phyloP scores from a whole-genome alignment of 768 basidiomycete genomes.

The Kwoniella sp. region DNA sequence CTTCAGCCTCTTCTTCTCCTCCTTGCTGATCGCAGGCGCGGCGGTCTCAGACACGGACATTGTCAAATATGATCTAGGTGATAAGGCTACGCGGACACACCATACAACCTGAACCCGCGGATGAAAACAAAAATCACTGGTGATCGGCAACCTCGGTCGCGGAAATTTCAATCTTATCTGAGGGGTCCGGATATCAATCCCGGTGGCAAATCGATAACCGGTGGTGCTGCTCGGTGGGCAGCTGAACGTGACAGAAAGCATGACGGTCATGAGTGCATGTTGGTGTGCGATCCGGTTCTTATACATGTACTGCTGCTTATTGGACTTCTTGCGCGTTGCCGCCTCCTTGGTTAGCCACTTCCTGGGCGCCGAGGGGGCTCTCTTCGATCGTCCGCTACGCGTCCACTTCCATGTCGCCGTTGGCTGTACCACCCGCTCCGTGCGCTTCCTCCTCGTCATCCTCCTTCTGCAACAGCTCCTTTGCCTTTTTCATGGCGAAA shows the following conservation, averaged over 20 bases:
- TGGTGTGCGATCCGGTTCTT: too few relatives aligned
- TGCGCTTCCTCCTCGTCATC: slow-evolving; percentile 24
- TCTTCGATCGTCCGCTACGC: too few relatives aligned
- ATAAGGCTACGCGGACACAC: too few relatives aligned
- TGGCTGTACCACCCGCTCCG: slow-evolving; percentile 3
- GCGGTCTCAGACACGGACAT: slow-evolving; percentile 14
- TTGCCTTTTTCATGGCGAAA: slow-evolving; percentile 41
- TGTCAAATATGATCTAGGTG: neutral
- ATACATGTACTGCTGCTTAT: too few relatives aligned
- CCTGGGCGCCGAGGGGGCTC: too few relatives aligned
- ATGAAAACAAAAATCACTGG: too few relatives aligned
- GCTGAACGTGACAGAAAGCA: neutral
- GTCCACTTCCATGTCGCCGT: slow-evolving; percentile 16
- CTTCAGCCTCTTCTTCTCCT: slow-evolving; percentile 23
- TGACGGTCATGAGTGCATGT: too few relatives aligned
- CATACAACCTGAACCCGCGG: neutral
- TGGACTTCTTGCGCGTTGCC: too few relatives aligned
- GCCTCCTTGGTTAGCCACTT: too few relatives aligned
- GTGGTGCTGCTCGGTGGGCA: neutral
- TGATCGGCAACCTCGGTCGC: neutral
- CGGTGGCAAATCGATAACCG: neutral
- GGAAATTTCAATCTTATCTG: slow-evolving; percentile 14
- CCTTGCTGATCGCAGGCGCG: slow-evolving; percentile 9
- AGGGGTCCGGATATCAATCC: neutral
- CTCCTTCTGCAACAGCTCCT: slow-evolving; percentile 33